Conservation (phyloP, 352 stramenopile genomes). For the Phytophthora megakarya region DNA sequence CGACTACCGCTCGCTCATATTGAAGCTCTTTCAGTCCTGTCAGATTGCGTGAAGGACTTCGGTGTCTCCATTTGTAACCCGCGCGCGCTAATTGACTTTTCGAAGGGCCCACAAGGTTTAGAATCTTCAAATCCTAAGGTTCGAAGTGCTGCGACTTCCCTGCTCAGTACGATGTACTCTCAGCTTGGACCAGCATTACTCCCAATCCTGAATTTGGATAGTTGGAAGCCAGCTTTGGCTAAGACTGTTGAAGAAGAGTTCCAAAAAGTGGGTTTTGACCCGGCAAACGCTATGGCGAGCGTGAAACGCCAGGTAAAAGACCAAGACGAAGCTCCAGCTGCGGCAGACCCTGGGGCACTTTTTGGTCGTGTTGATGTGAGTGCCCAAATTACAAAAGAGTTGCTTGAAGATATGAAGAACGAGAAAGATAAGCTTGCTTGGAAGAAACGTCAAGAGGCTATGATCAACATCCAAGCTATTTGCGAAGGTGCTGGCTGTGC, state of each 20-base stretch:
- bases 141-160: conserved; percentile 60
- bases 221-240: conserved; percentile 83
- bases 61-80: conserved; percentile 73
- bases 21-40: conserved; percentile 67
- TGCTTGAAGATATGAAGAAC: conserved; percentile 87
- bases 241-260: conserved; percentile 82
- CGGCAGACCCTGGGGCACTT: conserved; percentile 50
- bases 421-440: conserved; percentile 85
- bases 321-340: conserved; percentile 54
- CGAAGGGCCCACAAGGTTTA: conserved; percentile 70
- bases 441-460: conserved; percentile 85
- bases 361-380: conserved; percentile 85
- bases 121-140: conserved; percentile 86
- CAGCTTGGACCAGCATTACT: conserved; percentile 81
- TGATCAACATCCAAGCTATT: conserved; percentile 79
- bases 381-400: conserved; percentile 81
- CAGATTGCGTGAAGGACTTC: conserved; percentile 80
- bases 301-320: conserved; percentile 76
- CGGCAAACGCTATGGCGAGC: conserved; percentile 52
- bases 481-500: conserved; percentile 74
- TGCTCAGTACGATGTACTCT: conserved; percentile 84
- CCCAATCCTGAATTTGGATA: conserved; percentile 81
- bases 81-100: conserved; percentile 73
- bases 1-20: conserved; percentile 78
- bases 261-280: conserved; percentile 80